phyloP scores from a whole-genome alignment of 78 protist genomes.

The Protostelium mycophagum region DNA sequence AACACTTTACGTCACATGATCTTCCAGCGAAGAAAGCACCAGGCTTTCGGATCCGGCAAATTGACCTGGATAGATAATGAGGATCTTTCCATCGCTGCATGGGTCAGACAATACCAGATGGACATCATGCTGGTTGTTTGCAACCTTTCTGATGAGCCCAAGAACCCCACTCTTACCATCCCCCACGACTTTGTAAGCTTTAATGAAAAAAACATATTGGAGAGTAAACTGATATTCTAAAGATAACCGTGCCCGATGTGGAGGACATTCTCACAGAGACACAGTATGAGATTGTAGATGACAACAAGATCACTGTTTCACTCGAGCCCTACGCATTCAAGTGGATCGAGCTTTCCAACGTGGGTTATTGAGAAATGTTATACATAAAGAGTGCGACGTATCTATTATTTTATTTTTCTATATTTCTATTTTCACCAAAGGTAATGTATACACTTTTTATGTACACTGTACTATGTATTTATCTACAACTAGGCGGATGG shows the following conservation, averaged over 20 bases:
- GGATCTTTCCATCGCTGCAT: conserved; percentile 24
- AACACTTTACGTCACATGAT: conserved; percentile 54
- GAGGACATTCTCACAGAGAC: background rate
- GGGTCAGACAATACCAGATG: conserved; percentile 28
- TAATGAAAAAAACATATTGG: background rate
- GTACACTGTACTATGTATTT: conserved; percentile 1
- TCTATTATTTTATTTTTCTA: too few species aligned
- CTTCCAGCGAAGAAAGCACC: conserved; percentile 38
- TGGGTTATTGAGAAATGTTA: background rate
- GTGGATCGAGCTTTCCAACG: background rate
- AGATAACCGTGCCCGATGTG: background rate
- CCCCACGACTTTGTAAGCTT: background rate
- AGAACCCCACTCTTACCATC: background rate
- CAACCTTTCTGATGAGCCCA: conserved; percentile 26
- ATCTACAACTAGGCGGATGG: too few species aligned
- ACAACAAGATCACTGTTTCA: background rate
- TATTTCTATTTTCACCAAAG: too few species aligned
- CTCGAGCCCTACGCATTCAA: background rate
- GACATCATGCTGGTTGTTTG: conserved; percentile 56
- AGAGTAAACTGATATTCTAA: background rate
- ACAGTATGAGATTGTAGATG: background rate
- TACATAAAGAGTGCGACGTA: too few species aligned
- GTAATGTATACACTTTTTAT: too few species aligned
- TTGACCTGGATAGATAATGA: conserved; percentile 32
- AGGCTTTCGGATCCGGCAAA: conserved; percentile 57